Evolutionary conservation across 192 early-diverging fungal genomes (phyloP).

Genomic region (Gigaspora rosea): DNA sequence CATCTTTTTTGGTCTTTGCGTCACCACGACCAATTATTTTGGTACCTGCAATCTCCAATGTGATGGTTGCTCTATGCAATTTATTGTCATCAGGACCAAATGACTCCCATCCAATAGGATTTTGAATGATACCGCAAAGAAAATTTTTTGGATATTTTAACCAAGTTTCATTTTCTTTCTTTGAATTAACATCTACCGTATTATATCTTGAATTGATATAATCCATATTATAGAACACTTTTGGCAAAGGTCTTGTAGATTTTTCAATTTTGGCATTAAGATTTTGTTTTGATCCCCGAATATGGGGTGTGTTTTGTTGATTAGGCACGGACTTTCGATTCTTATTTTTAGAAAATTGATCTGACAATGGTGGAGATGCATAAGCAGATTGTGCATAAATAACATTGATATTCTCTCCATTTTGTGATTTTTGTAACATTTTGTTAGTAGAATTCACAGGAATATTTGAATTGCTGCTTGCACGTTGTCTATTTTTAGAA

Average conservation of each 20-base stretch:
- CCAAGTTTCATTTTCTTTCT: conserved; percentile 21
- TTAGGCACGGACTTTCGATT: too few species aligned
- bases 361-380: too few species aligned
- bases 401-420: too few species aligned
- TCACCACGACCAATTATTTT: conserved; percentile 41
- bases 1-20: conserved; percentile 46
- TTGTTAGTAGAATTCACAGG: too few species aligned
- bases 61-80: conserved; percentile 24
- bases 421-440: too few species aligned
- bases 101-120: neutral
- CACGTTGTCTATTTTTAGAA: too few species aligned
- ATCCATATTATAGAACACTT: conserved; percentile 9
- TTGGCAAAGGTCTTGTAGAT: neutral
- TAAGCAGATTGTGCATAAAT: too few species aligned
- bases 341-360: too few species aligned
- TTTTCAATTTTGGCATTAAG: neutral
- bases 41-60: conserved; percentile 1
- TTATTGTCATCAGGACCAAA: conserved; percentile 24
- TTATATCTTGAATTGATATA: conserved; percentile 26
- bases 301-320: too few species aligned
- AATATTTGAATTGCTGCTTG: too few species aligned
- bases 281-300: too few species aligned
- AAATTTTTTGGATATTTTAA: conserved; percentile 25
- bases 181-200: conserved; percentile 3
- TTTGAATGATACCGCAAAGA: conserved; percentile 4